Evolutionary conservation across 2,329 filamentous ascomycete genomes (phyloP), one percentile per base, ranked within the genome.

Genomic region (Biscogniauxia sp.): DNA sequence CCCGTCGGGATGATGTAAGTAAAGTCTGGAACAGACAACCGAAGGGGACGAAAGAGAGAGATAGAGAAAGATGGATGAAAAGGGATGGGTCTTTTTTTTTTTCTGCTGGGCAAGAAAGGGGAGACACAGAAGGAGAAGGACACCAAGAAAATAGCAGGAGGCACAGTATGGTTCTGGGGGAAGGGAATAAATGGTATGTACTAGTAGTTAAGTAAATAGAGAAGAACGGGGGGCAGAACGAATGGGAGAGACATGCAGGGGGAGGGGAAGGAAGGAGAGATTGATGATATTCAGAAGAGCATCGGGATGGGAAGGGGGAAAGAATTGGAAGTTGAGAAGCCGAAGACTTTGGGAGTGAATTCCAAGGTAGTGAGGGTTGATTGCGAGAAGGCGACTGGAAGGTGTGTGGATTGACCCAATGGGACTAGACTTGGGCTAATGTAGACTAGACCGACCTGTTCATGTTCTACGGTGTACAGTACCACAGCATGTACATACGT

Each of bases 201-300:
- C 70, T 67, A 65, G 61, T 65, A 62, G 55, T 51, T 51, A 26
- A n/a, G 37, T 51, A 26, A 70, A 65, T 64, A 66, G 68, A 67
- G 55, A 71, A 70, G 49, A 69, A 70, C 65, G 60, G 63, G 65
- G 67, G 66, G 60, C 57, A 68, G 61, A 69, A 68, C 69, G 69
- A 69, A 70, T 57, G 68, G 62, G 65, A 64, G 68, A 66, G 64
- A 61, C 55, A 59, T 56, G 64, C 61, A 54, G 52, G 59, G 64
- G 60, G 53, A 63, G 60, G 54, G 53, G 63, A 66, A 61, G 68
- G 64, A 69, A 62, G 64, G 59, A 61, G 64, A 64, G 61, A 60
- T 61, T 70, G 70, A 71, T 68, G 69, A 28, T 71, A 71, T 72
- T 72, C 70, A 72, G 70, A 71, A 59, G 64, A 55, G 66, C 66